phyloP scores from a whole-genome alignment of 805 yeast genomes.

The Danielozyma ontarioensis region DNA sequence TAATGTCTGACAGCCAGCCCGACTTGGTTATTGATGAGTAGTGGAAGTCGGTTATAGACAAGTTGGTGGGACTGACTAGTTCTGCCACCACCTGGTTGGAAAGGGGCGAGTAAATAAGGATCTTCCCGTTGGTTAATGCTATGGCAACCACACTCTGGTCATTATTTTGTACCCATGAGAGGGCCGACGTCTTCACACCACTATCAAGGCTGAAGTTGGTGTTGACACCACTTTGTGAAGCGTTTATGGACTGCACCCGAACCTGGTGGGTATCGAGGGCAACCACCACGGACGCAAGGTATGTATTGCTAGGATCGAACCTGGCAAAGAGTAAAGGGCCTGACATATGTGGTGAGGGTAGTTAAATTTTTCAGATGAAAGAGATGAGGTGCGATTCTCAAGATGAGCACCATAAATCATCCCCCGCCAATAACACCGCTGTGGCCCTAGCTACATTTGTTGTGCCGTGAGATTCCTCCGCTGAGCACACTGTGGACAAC shows the following conservation, averaged over 20 bases:
- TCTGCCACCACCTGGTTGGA: slow-evolving; percentile 52
- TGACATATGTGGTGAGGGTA: too few relatives aligned
- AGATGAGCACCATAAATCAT: too few relatives aligned
- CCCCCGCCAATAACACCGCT: too few relatives aligned
- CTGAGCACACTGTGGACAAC: too few relatives aligned
- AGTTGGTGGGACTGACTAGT: slow-evolving; percentile 40
- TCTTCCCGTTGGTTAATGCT: slow-evolving; percentile 61
- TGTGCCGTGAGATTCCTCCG: too few relatives aligned
- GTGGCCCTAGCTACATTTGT: too few relatives aligned
- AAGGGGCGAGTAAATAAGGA: slow-evolving; percentile 64
- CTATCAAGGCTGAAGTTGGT: slow-evolving; percentile 50
- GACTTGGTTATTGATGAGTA: slow-evolving; percentile 36
- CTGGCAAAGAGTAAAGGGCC: slow-evolving; percentile 35
- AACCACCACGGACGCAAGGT: slow-evolving; percentile 58
- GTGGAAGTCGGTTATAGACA: slow-evolving; percentile 47
- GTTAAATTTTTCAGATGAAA: not conserved
- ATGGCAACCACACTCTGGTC: slow-evolving; percentile 46
- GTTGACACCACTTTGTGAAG: slow-evolving; percentile 39
- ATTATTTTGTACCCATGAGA: slow-evolving; percentile 50
- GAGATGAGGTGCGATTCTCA: too few relatives aligned
- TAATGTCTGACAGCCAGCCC: slow-evolving; percentile 56
- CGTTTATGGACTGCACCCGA: slow-evolving; percentile 50
- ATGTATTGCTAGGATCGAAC: slow-evolving; percentile 61
- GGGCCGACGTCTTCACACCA: slow-evolving; percentile 41
- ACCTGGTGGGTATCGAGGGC: slow-evolving; percentile 70